phyloP scores from a whole-genome alignment of 306 rosid genomes.

The Cyamopsis tetragonoloba region DNA sequence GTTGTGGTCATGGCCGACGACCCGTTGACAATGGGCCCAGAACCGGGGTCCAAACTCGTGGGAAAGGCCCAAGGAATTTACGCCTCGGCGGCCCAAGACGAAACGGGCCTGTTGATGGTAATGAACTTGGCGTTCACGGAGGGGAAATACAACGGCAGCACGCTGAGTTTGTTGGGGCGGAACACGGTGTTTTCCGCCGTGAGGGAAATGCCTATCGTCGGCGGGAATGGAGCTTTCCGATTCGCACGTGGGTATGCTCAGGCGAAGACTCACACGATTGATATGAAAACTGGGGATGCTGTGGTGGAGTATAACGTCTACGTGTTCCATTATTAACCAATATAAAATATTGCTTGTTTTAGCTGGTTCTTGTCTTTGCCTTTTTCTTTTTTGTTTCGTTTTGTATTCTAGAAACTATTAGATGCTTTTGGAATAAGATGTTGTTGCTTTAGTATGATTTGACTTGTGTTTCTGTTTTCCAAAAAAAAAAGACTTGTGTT shows the following conservation, averaged over 20 bases:
- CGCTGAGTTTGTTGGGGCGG: slow-evolving; percentile 26
- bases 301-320: slow-evolving; percentile 44
- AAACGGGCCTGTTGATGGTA: neutral
- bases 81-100: slow-evolving; percentile 38
- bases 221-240: slow-evolving; percentile 44
- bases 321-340: slow-evolving; percentile 35
- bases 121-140: slow-evolving; percentile 21
- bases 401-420: too few species aligned
- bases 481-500: neutral
- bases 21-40: slow-evolving; percentile 40
- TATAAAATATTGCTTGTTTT: neutral
- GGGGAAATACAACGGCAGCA: slow-evolving; percentile 31
- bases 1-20: slow-evolving; percentile 35
- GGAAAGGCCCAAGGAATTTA: slow-evolving; percentile 61
- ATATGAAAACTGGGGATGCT: slow-evolving; percentile 28
- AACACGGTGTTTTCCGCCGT: neutral
- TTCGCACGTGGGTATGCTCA: slow-evolving; percentile 55
- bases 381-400: neutral
- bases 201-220: slow-evolving; percentile 31
- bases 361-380: neutral
- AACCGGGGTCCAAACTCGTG: slow-evolving; percentile 29
- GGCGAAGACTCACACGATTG: slow-evolving; percentile 28
- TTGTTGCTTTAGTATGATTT: neutral
- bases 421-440: neutral
- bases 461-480: too few species aligned